Percentiles rank a stretch among this genome's conserved stretches.
These are phyloP conservation scores for Mariannaea elegans DNA, from an alignment of 2,329 filamentous ascomycete species.

Conservation along the genomic window DNA sequence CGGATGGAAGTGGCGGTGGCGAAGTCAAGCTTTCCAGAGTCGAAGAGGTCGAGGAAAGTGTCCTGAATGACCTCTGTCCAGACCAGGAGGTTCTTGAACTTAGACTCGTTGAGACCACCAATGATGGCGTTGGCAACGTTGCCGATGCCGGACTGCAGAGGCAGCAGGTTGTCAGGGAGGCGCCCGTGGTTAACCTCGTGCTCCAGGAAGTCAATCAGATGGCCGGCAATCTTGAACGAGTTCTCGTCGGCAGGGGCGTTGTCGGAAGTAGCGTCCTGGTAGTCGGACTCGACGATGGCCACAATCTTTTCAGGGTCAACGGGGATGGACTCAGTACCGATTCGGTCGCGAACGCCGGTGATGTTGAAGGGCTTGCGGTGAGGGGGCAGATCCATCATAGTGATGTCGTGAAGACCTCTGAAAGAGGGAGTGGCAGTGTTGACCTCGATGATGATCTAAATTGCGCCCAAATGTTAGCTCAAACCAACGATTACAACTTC, in stretches of 20 bases:
- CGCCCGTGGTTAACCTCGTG: slow-evolving; percentile 84
- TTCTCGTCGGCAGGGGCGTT: slow-evolving; percentile 80
- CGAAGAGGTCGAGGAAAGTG: slow-evolving; percentile 91
- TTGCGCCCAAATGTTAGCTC: background rate
- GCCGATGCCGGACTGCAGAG: slow-evolving; percentile 87
- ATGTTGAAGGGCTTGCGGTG: slow-evolving; percentile 85
- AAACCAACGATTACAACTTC: background rate
- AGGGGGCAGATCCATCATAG: slow-evolving; percentile 85
- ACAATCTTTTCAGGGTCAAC: slow-evolving; percentile 87
- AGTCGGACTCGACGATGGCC: slow-evolving; percentile 85
- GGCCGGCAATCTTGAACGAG: slow-evolving; percentile 76
- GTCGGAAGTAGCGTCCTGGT: slow-evolving; percentile 77
- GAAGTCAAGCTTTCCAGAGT: slow-evolving; percentile 86
- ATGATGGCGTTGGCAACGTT: slow-evolving; percentile 95
- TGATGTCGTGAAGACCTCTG: slow-evolving; percentile 90
- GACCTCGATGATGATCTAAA: slow-evolving; percentile 84
- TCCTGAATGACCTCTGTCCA: slow-evolving; percentile 96
- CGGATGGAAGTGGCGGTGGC: slow-evolving; percentile 90
- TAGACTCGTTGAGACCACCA: slow-evolving; percentile 80
- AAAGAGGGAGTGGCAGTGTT: slow-evolving; percentile 88
- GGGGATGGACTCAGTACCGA: slow-evolving; percentile 83
- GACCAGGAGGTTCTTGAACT: slow-evolving; percentile 88
- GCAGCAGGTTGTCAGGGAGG: slow-evolving; percentile 79
- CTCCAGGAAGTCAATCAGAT: slow-evolving; percentile 85
- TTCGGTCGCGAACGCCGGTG: slow-evolving; percentile 85